Conservation (phyloP, 2,329 filamentous ascomycete species). For the Pseudogymnoascus sp. region DNA sequence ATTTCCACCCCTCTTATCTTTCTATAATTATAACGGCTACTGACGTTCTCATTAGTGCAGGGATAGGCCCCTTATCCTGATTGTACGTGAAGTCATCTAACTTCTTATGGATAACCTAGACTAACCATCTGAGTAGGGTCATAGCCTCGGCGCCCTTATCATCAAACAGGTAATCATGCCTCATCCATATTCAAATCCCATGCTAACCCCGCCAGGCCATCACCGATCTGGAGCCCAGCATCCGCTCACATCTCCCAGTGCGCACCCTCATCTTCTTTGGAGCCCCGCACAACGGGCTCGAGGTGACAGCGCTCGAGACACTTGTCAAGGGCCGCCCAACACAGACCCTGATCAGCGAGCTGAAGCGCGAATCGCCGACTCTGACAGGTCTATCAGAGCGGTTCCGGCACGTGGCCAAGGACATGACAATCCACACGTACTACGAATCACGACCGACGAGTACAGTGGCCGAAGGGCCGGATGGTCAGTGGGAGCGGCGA, state of each 20-base stretch:
- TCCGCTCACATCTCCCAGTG: neutral
- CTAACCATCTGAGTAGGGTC: neutral
- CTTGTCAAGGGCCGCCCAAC: neutral
- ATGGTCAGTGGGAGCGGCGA: neutral
- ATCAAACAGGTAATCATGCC: neutral
- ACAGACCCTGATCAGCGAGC: neutral
- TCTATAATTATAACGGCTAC: neutral
- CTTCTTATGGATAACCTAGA: neutral
- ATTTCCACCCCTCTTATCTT: neutral
- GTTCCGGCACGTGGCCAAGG: neutral
- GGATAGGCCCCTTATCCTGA: neutral
- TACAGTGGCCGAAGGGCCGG: neutral
- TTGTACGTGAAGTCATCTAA: neutral
- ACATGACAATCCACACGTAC: neutral
- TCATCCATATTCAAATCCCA: neutral
- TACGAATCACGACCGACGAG: neutral
- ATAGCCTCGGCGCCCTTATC: neutral
- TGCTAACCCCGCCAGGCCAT: neutral
- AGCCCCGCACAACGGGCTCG: neutral
- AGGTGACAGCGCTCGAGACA: neutral
- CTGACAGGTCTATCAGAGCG: neutral
- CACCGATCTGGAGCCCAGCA: neutral
- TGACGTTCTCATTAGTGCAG: neutral
- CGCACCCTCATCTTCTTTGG: slow-evolving; percentile 2
- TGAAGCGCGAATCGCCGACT: neutral